Conservation (phyloP, 441 rosid genomes). For the Croton setiger region DNA sequence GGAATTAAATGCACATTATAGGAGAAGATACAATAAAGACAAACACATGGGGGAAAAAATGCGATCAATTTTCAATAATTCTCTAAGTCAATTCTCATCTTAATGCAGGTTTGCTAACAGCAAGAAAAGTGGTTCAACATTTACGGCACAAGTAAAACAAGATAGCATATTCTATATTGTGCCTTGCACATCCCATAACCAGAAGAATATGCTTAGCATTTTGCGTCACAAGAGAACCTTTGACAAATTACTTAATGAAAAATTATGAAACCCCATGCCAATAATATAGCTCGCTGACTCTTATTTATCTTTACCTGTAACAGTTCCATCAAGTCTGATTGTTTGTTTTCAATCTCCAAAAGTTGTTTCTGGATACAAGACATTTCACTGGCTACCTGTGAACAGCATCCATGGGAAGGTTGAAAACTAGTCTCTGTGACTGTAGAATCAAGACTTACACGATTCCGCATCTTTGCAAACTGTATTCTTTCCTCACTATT, state of each 20-base stretch:
- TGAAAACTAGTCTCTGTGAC: slow-evolving; percentile 60
- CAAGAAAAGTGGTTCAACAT: neutral
- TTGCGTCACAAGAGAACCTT: neutral
- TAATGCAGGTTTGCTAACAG: neutral
- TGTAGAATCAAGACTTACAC: slow-evolving; percentile 67
- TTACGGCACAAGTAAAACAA: too few species aligned
- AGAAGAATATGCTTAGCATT: neutral
- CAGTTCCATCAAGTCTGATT: slow-evolving; percentile 63
- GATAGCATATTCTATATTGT: neutral
- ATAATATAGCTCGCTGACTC: neutral
- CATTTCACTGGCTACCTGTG: slow-evolving; percentile 60
- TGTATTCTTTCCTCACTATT: slow-evolving; percentile 40
- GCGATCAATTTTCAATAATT: neutral
- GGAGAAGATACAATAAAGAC: neutral
- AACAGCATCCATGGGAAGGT: slow-evolving; percentile 49
- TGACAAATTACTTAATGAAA: neutral
- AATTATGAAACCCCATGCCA: neutral
- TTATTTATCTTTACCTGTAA: slow-evolving; percentile 55
- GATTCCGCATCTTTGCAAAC: slow-evolving; percentile 46
- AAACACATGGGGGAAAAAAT: neutral
- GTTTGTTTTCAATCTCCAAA: slow-evolving; percentile 69
- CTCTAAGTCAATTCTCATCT: neutral
- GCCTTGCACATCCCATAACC: neutral
- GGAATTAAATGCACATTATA: neutral
- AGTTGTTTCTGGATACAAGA: slow-evolving; percentile 71